These are phyloP conservation scores for Arbutus unedo DNA, from an alignment of 148 eudicot species.

Conservation along the genomic window DNA sequence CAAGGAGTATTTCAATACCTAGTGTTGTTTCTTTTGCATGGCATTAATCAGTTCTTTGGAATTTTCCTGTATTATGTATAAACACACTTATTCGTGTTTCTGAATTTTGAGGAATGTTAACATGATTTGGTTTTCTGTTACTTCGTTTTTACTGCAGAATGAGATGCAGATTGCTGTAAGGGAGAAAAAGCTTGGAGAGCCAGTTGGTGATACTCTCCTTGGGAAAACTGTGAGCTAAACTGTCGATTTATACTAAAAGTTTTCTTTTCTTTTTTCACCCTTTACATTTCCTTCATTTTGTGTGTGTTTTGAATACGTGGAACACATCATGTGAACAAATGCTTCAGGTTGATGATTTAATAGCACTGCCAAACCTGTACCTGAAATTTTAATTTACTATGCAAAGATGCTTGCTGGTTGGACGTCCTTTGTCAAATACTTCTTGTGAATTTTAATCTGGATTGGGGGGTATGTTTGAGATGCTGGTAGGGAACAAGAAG, in stretches of 20 bases:
- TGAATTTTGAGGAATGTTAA: no score
- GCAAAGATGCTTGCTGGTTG: neutral
- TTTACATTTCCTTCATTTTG: slow-evolving; percentile 1
- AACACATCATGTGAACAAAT: neutral
- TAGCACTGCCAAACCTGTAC: neutral
- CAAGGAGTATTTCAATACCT: no score
- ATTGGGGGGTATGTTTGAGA: no score
- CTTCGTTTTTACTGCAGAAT: slow-evolving; percentile 36
- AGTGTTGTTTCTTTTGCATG: no score
- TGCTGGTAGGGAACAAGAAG: no score
- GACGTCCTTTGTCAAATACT: no score
- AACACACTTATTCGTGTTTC: no score
- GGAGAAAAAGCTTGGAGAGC: slow-evolving; percentile 70
- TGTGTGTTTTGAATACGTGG: neutral
- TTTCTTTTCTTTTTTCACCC: neutral
- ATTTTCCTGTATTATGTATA: no score
- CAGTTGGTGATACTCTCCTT: slow-evolving; percentile 70
- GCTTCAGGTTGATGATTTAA: slow-evolving; percentile 2
- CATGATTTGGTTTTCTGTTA: neutral
- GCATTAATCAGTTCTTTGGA: no score
- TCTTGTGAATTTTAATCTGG: no score
- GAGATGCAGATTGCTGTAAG: slow-evolving; percentile 74
- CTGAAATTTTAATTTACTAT: neutral
- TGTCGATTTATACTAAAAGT: neutral
- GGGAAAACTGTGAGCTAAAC: slow-evolving; percentile 76